Percentiles rank a stretch among this genome's conserved stretches.
phyloP scores from a whole-genome alignment of 140 eudicot species.

The Flaveria floridana region DNA sequence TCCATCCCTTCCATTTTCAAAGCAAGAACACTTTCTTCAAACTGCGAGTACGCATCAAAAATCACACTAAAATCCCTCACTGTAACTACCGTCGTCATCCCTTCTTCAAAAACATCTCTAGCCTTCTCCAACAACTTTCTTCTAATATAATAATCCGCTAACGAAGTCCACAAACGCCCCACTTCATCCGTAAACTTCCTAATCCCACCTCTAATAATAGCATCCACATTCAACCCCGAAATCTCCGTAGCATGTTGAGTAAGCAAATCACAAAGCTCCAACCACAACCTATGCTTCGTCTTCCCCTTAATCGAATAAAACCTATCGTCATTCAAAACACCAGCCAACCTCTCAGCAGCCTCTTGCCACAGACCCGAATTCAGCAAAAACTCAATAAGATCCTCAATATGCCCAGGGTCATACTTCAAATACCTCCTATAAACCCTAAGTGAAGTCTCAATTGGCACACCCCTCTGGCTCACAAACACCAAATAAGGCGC shows the following conservation, averaged over 20 bases:
- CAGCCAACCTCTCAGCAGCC: constrained; percentile 94
- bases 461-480: constrained; percentile 75
- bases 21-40: constrained; percentile 89
- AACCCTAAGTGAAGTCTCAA: constrained; percentile 91
- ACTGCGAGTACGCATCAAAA: constrained; percentile 92
- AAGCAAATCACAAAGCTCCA: constrained; percentile 89
- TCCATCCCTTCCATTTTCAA: constrained; percentile 73
- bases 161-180: constrained; percentile 90
- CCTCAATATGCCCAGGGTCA: constrained; percentile 87
- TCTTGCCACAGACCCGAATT: constrained; percentile 83
- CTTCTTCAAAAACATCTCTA: constrained; percentile 88
- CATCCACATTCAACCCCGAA: constrained; percentile 90
- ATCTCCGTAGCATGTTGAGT: constrained; percentile 78
- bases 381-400: constrained; percentile 78
- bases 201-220: constrained; percentile 89
- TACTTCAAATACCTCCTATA: constrained; percentile 90
- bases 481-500: constrained; percentile 73
- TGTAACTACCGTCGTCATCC: constrained; percentile 84
- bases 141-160: constrained; percentile 90
- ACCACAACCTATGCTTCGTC: constrained; percentile 87
- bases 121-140: constrained; percentile 85
- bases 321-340: constrained; percentile 82
- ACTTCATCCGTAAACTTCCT: constrained; percentile 99
- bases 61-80: constrained; percentile 94
- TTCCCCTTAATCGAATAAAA: constrained; percentile 88